phyloP scores from a whole-genome alignment of 371 early-diverging fungal species.

The Syncephalastrum monosporum region DNA sequence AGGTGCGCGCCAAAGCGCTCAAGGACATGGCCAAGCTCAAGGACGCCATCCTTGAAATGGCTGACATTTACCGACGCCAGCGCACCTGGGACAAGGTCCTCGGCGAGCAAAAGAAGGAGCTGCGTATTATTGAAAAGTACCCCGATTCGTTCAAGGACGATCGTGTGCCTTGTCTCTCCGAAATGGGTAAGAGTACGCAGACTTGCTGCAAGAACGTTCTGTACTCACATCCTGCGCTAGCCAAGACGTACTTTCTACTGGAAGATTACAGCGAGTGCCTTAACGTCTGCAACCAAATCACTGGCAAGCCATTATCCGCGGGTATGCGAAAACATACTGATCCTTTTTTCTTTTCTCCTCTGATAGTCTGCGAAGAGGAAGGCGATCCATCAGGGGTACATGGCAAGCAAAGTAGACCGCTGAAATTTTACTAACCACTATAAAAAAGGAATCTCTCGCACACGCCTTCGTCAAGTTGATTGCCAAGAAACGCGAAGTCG shows the following conservation, averaged over 20 bases:
- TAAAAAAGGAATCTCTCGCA: too few species aligned
- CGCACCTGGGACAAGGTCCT: slow-evolving; percentile 15
- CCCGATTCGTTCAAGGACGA: slow-evolving; percentile 18
- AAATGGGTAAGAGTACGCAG: slow-evolving; percentile 17
- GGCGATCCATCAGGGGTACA: too few species aligned
- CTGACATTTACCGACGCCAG: slow-evolving; percentile 22
- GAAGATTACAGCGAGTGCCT: slow-evolving; percentile 14
- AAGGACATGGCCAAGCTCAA: slow-evolving; percentile 20
- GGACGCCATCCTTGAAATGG: slow-evolving; percentile 37
- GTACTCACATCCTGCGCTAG: slow-evolving; percentile 1
- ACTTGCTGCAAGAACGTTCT: not conserved
- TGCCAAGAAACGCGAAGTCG: too few species aligned
- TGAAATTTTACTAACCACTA: too few species aligned
- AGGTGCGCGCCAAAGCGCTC: slow-evolving; percentile 17
- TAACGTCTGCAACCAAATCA: slow-evolving; percentile 11
- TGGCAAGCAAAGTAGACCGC: too few species aligned
- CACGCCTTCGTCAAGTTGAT: too few species aligned
- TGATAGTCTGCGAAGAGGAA: too few species aligned
- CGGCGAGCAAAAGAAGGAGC: slow-evolving; percentile 29
- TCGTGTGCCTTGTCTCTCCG: slow-evolving; percentile 24
- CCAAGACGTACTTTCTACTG: slow-evolving; percentile 16
- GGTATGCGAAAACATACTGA: too few species aligned
- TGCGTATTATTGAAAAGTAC: slow-evolving; percentile 14
- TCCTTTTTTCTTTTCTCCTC: too few species aligned
- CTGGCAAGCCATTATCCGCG: slow-evolving; percentile 6